Conservation (phyloP, 805 yeast genomes). For the Lachancea kluyveri region DNA sequence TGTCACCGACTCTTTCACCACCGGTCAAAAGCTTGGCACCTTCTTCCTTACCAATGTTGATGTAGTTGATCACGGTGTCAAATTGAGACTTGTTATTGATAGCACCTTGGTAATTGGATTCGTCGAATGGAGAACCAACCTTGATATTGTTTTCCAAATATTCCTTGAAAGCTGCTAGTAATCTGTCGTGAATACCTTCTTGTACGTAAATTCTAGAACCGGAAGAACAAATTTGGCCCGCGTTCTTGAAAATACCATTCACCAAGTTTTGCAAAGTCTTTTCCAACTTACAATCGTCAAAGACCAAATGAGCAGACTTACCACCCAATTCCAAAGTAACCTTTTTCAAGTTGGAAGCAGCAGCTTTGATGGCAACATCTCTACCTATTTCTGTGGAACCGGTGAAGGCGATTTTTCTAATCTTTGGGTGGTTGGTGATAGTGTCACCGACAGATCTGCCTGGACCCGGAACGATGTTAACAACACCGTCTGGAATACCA, state of each 20-base stretch:
- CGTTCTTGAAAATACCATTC: slow-evolving; percentile 68
- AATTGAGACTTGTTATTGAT: slow-evolving; percentile 67
- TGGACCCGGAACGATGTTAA: slow-evolving; percentile 68
- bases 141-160: slow-evolving; percentile 51
- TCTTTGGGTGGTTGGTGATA: slow-evolving; percentile 58
- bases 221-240: slow-evolving; percentile 80
- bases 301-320: slow-evolving; percentile 72
- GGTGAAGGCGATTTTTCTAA: slow-evolving; percentile 74
- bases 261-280: slow-evolving; percentile 46
- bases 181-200: slow-evolving; percentile 61
- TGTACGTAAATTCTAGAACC: slow-evolving; percentile 77
- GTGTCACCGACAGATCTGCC: slow-evolving; percentile 72
- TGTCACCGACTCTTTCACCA: slow-evolving; percentile 57
- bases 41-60: slow-evolving; percentile 59
- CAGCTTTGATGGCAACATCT: slow-evolving; percentile 61
- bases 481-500: slow-evolving; percentile 71
- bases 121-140: slow-evolving; percentile 73
- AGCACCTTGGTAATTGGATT: slow-evolving; percentile 66
- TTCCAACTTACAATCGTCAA: slow-evolving; percentile 59
- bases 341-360: slow-evolving; percentile 68
- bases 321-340: slow-evolving; percentile 81
- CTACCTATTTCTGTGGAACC: slow-evolving; percentile 78
- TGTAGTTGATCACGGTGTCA: slow-evolving; percentile 60
- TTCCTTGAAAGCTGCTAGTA: slow-evolving; percentile 50
- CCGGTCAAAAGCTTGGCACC: slow-evolving; percentile 66